A percentile compares a stretch with the other conserved stretches of the same genome.
These are phyloP conservation scores for Rubia tinctorum DNA, from an alignment of 305 asterid species.

Conservation along the genomic window DNA sequence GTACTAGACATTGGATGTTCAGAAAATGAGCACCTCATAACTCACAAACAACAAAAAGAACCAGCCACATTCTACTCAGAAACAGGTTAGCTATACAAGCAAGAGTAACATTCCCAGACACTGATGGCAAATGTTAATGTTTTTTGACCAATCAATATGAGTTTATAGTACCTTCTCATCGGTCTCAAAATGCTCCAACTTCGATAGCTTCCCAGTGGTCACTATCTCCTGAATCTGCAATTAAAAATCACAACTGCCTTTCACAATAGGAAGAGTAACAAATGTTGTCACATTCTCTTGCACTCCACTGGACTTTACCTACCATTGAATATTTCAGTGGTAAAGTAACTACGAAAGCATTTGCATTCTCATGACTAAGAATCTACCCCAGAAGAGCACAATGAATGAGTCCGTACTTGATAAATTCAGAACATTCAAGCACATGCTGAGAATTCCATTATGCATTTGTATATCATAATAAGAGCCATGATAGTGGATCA, in stretches of 20 bases:
- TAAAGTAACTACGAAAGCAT: neutral
- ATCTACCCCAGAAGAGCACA: neutral
- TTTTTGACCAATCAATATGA: constrained; percentile 3
- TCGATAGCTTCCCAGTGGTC: constrained; percentile 87
- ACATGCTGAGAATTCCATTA: neutral
- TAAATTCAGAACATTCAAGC: neutral
- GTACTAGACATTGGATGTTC: neutral
- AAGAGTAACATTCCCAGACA: neutral
- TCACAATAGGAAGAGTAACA: constrained; percentile 3
- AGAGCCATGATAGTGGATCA: neutral
- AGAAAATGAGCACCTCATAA: neutral
- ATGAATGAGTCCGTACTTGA: neutral
- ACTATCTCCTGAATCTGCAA: constrained; percentile 95
- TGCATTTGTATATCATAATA: neutral
- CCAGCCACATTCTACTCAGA: neutral
- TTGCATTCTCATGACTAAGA: neutral
- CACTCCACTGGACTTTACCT: neutral
- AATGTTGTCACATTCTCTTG: constrained; percentile 2
- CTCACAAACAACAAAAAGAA: neutral
- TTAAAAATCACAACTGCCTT: constrained; percentile 15
- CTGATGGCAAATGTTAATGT: neutral
- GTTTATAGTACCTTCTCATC: constrained; percentile 77
- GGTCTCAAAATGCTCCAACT: constrained; percentile 88
- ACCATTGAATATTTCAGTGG: neutral
- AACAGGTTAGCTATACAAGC: neutral